Percentiles rank a stretch among this genome's conserved stretches.
These are phyloP conservation scores for Angomonas deanei DNA, from an alignment of 208 protist species.

Conservation along the genomic window DNA sequence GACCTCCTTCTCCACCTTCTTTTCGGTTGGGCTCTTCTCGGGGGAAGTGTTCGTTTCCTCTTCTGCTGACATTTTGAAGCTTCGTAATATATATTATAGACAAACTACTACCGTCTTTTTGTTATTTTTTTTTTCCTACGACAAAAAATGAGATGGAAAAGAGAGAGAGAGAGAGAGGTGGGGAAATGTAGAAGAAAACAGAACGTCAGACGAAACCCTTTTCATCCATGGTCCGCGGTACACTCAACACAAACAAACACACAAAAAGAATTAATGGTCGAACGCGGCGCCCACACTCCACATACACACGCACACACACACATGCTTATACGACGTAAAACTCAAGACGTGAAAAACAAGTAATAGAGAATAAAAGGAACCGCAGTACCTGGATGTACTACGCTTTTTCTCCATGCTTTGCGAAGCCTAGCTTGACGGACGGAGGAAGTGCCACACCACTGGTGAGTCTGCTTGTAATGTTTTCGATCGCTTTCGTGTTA, in stretches of 20 bases:
- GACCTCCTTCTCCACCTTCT: not conserved
- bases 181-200: not conserved
- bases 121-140: not conserved
- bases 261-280: too few species aligned
- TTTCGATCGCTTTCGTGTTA: conserved; percentile 37
- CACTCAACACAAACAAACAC: too few species aligned
- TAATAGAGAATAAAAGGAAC: too few species aligned
- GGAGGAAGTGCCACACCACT: conserved; percentile 32
- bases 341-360: too few species aligned
- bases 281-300: too few species aligned
- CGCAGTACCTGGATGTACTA: too few species aligned
- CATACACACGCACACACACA: too few species aligned
- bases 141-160: not conserved
- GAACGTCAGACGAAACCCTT: not conserved
- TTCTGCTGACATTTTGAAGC: not conserved
- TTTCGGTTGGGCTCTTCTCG: too few species aligned
- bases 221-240: not conserved
- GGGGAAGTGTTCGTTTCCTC: not conserved
- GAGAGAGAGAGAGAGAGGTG: not conserved
- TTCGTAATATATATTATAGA: not conserved
- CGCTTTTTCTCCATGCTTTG: conserved; percentile 51
- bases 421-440: conserved; percentile 40
- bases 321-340: too few species aligned
- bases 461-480: conserved; percentile 40
- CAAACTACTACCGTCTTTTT: not conserved